Base-by-base conservation (phyloP, 2,329 filamentous ascomycete species). In the Ceratocystis albifundus region DNA sequence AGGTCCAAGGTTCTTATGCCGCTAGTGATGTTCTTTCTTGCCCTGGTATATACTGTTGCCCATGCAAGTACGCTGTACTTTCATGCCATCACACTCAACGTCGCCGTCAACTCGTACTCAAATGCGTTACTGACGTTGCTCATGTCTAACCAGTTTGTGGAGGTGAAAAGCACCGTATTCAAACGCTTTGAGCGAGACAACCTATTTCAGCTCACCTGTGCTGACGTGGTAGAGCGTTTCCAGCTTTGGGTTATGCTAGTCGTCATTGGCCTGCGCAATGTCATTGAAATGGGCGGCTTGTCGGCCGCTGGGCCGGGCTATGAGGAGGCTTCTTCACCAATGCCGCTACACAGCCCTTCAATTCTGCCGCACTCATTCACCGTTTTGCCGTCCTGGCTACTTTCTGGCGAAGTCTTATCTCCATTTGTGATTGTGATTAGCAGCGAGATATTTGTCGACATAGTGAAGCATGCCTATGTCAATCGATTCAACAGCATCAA, bases 101-200 rank as follows among this genome's bases (percentile, higher is more conserved):
- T 99, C 2, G 94, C 94, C 0, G 93, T 99, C 71, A 99, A 99
- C 75, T 96, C 93, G 0, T 99, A 99, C 75, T 96, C 92, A 0
- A 99, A 99, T 73, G 93, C 94, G 0, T 80, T 99, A 3, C 80
- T 99, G 44, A 96, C 94, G 0, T 82, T 99, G 0, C 80, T 99
- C 1, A 84, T 99, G 74, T 96, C 92, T 5, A 99, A 97, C 73
- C 95, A 99, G 73, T 99, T 99, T 72, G 94, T 99, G 55, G 94
- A 99, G 77, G 96, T 99, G 80, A 99, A 99, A 74, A 90, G 90
- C 68, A 95, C 92, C 0, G 95, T 99, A 0, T 99, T 99, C 80
- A 97, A 99, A 78, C 94, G 93, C 68, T 96, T 97, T 69, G 94
- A 99, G 72, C 97, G 96, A 74, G 94, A 99, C 73, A 97, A 96